phyloP scores from a whole-genome alignment of 2,329 filamentous ascomycete species.

The Apiospora kogelbergensis region DNA sequence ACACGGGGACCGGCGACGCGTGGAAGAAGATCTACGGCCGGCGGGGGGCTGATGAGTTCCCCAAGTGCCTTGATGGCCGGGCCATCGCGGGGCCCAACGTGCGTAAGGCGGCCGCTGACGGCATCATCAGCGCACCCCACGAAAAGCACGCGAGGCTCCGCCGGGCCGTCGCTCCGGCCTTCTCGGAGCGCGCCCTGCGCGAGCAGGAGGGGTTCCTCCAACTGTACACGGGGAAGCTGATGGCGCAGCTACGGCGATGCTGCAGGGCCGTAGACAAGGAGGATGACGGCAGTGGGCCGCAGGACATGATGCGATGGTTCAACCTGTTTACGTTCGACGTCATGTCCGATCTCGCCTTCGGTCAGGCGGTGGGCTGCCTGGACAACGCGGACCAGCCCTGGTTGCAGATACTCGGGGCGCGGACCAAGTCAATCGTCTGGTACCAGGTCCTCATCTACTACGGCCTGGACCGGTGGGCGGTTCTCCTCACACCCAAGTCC shows the following conservation, averaged over 20 bases:
- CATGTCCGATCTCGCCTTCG: conserved; percentile 22
- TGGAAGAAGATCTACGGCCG: conserved; percentile 43
- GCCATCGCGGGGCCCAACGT: background rate
- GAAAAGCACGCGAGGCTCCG: conserved; percentile 19
- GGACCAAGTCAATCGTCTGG: conserved; percentile 15
- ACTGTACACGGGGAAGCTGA: conserved; percentile 20
- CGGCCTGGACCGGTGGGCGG: conserved; percentile 29
- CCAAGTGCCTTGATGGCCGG: conserved; percentile 20
- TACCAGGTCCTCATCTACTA: conserved; percentile 34
- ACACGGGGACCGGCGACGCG: conserved; percentile 32
- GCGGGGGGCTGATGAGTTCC: conserved; percentile 24
- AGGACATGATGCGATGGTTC: conserved; percentile 17
- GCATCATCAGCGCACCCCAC: conserved; percentile 29
- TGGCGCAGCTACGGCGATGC: conserved; percentile 12
- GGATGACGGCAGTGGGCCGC: background rate
- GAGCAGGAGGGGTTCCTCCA: conserved; percentile 22
- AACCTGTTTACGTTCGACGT: conserved; percentile 23
- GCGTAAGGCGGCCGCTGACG: conserved; percentile 15
- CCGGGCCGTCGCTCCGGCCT: conserved; percentile 18
- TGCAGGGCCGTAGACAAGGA: background rate
- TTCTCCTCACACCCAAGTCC: background rate
- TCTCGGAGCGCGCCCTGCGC: conserved; percentile 20
- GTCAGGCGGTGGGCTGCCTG: conserved; percentile 19
- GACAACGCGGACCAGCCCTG: conserved; percentile 14
- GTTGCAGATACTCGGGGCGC: conserved; percentile 11